phyloP scores from a whole-genome alignment of 495 filamentous ascomycete genomes.

The Penicillium pulvis region DNA sequence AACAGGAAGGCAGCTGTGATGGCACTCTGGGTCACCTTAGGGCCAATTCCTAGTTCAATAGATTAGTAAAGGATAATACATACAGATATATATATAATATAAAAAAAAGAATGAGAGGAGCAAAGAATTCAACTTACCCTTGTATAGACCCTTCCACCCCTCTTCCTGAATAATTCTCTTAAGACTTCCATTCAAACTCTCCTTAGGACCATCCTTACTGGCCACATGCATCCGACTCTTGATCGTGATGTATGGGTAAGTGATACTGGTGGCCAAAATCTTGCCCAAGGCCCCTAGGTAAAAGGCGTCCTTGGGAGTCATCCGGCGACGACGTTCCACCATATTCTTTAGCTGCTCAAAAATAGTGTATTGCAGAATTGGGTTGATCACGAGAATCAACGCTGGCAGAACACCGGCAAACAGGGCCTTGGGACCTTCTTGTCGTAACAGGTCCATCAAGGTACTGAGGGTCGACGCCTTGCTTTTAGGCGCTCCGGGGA shows the following conservation, averaged over 20 bases:
- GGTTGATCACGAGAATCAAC: conserved; percentile 92
- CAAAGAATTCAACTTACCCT: conserved; percentile 57
- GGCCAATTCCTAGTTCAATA: conserved; percentile 68
- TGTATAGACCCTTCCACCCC: conserved; percentile 87
- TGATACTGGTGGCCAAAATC: conserved; percentile 87
- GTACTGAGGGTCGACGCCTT: conserved; percentile 76
- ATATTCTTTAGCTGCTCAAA: conserved; percentile 94
- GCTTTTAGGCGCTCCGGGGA: conserved; percentile 52
- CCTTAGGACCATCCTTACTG: conserved; percentile 61
- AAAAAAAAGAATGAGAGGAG: neutral
- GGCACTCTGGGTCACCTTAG: conserved; percentile 95
- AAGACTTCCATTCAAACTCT: conserved; percentile 73
- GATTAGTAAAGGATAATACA: neutral
- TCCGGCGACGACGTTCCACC: conserved; percentile 63
- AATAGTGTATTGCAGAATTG: conserved; percentile 97
- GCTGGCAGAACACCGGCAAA: conserved; percentile 94
- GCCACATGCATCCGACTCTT: conserved; percentile 97
- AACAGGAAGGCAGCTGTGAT: conserved; percentile 96
- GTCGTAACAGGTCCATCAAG: conserved; percentile 69
- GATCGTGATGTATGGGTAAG: conserved; percentile 97
- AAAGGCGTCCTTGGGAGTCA: conserved; percentile 86
- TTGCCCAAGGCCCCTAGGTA: conserved; percentile 92
- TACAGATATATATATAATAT: neutral
- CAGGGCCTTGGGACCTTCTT: conserved; percentile 80
- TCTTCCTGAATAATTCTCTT: conserved; percentile 81